Conservation (phyloP, 305 asterid species). For the Rubia peregrina region DNA sequence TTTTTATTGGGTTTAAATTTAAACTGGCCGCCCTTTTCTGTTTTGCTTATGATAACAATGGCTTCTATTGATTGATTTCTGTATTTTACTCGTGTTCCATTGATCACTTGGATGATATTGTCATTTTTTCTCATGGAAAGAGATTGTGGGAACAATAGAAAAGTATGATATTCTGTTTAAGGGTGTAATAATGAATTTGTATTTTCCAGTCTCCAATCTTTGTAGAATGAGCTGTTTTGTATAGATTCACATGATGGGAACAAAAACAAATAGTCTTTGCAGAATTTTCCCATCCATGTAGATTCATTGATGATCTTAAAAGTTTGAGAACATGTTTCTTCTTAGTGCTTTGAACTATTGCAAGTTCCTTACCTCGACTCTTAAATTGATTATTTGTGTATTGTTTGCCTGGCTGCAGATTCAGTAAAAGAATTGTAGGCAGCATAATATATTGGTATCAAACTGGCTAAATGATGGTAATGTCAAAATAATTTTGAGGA, state of each 20-base stretch:
- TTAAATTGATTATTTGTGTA: constrained; percentile 11
- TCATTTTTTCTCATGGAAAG: constrained; percentile 88
- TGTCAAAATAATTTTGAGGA: no score
- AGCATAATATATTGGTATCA: no score
- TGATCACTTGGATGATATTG: constrained; percentile 58
- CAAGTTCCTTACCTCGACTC: not conserved
- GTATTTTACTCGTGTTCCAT: constrained; percentile 6
- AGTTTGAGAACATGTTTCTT: constrained; percentile 31
- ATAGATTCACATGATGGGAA: constrained; percentile 18
- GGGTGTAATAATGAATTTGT: not conserved
- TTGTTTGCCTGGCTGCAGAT: constrained; percentile 35
- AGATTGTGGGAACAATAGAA: constrained; percentile 93
- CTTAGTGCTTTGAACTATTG: constrained; percentile 5
- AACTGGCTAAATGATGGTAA: no score
- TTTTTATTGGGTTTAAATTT: no score
- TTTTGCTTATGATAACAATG: not conserved
- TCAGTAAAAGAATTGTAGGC: constrained; percentile 29
- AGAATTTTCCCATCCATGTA: constrained; percentile 30
- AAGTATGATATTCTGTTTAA: constrained; percentile 46
- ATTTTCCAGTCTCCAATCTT: not conserved
- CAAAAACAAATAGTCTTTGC: constrained; percentile 16
- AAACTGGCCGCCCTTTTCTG: not conserved
- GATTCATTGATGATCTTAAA: constrained; percentile 49
- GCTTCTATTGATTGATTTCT: not conserved
- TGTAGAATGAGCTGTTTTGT: constrained; percentile 13